A percentile compares a stretch with the other conserved stretches of the same genome.
phyloP scores from a whole-genome alignment of 345 rosid genomes.

The Nasturtium officinale region DNA sequence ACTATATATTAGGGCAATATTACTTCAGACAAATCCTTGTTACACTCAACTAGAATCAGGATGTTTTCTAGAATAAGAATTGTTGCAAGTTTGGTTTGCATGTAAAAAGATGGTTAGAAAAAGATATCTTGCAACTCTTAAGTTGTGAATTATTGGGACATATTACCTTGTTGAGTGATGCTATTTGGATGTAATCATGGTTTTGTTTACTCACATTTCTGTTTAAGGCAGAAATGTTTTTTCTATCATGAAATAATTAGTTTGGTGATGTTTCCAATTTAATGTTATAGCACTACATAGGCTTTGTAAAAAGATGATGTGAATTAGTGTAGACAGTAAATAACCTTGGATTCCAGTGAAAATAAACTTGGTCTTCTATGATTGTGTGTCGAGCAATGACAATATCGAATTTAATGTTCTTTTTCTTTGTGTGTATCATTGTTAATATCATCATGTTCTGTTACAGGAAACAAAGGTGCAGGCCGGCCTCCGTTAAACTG shows the following conservation, averaged over 20 bases:
- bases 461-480: slow-evolving; percentile 86
- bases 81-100: neutral
- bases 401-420: neutral
- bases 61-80: neutral
- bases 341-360: neutral
- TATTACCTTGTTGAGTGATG: no score
- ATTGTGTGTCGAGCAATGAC: neutral
- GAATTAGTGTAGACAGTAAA: neutral
- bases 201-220: neutral
- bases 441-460: slow-evolving; percentile 3
- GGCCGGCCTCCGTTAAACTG: slow-evolving; percentile 87
- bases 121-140: no score
- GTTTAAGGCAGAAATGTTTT: neutral
- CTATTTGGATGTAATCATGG: no score
- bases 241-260: neutral
- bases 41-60: neutral
- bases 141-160: no score
- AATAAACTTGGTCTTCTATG: neutral
- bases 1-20: neutral
- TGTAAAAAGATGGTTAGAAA: neutral
- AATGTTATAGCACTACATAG: no score
- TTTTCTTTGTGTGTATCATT: neutral
- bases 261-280: neutral
- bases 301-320: no score
- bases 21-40: neutral